These are phyloP conservation scores for Geotrichum aggregatum DNA, from an alignment of 1,139 yeast species.

Conservation along the genomic window DNA sequence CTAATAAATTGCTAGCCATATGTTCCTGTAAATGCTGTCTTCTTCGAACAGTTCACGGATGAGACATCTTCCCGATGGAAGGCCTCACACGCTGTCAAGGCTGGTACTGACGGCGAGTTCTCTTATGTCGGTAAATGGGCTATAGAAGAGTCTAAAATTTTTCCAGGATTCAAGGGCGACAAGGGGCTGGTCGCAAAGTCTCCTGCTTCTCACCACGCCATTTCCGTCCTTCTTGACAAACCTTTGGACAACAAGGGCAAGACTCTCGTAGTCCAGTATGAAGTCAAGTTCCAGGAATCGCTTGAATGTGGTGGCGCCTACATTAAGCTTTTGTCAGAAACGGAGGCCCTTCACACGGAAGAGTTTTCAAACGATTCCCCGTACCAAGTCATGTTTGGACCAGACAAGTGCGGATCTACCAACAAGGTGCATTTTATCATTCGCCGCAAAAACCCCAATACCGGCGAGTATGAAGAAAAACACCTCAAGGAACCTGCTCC, in stretches of 20 bases:
- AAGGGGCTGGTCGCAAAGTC: slow-evolving; percentile 70
- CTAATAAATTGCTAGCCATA: slow-evolving; percentile 8
- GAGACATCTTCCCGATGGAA: slow-evolving; percentile 53
- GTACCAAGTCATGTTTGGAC: slow-evolving; percentile 89
- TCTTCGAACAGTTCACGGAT: slow-evolving; percentile 67
- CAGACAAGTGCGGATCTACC: slow-evolving; percentile 80
- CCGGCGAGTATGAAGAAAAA: slow-evolving; percentile 63
- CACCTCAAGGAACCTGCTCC: slow-evolving; percentile 63
- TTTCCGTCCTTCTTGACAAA: slow-evolving; percentile 54
- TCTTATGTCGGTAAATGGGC: slow-evolving; percentile 71
- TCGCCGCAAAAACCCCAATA: slow-evolving; percentile 52
- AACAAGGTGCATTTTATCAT: slow-evolving; percentile 77
- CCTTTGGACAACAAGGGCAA: slow-evolving; percentile 55
- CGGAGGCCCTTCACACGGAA: slow-evolving; percentile 44
- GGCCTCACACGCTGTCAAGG: slow-evolving; percentile 55
- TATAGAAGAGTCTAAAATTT: slow-evolving; percentile 54
- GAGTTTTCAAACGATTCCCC: slow-evolving; percentile 61
- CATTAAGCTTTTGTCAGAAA: slow-evolving; percentile 62
- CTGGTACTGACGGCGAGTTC: slow-evolving; percentile 45
- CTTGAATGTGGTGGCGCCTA: slow-evolving; percentile 86
- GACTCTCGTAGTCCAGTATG: slow-evolving; percentile 81
- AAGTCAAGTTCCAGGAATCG: slow-evolving; percentile 74
- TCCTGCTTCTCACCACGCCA: slow-evolving; percentile 76
- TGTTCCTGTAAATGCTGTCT: slow-evolving; percentile 39
- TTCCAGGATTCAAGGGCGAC: slow-evolving; percentile 60